Base-by-base conservation (phyloP, 768 basidiomycete species). In the Leccinum boreale region DNA sequence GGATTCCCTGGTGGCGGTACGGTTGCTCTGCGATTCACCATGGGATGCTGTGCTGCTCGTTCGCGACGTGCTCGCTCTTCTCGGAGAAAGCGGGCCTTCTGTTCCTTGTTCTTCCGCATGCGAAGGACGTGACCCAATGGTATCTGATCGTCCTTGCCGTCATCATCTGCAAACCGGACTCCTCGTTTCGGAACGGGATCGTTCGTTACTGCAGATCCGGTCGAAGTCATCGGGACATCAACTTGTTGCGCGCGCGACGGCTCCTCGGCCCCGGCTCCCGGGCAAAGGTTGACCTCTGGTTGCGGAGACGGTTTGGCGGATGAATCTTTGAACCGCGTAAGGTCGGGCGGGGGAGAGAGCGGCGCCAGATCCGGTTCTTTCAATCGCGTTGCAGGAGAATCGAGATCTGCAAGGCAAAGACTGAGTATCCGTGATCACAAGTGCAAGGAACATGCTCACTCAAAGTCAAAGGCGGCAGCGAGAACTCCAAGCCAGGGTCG, bases 71-170 rank as follows among this genome's bases (percentile, higher is more conserved):
- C 77, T 60, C 81, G 80, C 63, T 88, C 82, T 69, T 79, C 79
- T 47, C 77, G 80, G 64, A 90, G 75, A 63, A 89, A 87, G 46
- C 72, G 80, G 46, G 84, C 85, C 74, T 87, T 87, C 72, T 88
- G 84, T 70, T 86, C 87, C 46, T 85, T 84, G 64, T 83, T 83
- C 77, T 85, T 86, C 75, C 85, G 86, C 70, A 81, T 81, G 53
- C 86, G 85, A 66, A 89, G 74, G n/a, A 85, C 80, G 66, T 90
- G 82, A 17, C 81, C 83, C 42, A 90, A 74, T 3, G 90, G 90
- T 61, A 88, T 77, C 52, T 77, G 76, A 68, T 90, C 88, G 44
- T 89, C 87, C 58, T 82, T 84, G 58, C 68, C 70, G 65, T 82
- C 81, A 63, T 83, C 81, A 62, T 86, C 85, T 29, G 79, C 83